Conservation (phyloP, 257 asterid species). For the Cordia subcordata region DNA sequence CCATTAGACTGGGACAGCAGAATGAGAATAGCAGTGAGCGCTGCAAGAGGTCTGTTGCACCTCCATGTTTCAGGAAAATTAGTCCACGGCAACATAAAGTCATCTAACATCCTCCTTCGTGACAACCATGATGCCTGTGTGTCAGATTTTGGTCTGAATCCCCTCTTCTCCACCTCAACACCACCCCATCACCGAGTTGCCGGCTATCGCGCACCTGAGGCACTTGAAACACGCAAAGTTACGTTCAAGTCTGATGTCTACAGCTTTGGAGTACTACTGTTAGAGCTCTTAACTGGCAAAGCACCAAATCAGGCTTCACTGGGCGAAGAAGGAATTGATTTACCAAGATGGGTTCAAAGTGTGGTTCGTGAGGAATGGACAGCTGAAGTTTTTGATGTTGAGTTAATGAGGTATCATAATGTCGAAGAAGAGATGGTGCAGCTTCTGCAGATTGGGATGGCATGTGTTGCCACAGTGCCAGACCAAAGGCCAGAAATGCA, state of each 20-base stretch:
- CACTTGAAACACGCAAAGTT: constrained; percentile 1
- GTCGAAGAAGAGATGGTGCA: constrained; percentile 18
- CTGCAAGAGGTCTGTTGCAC: constrained; percentile 8
- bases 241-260: constrained; percentile 9
- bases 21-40: background rate
- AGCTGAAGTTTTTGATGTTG: constrained; percentile 9
- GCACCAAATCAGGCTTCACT: constrained; percentile 9
- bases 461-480: constrained; percentile 8
- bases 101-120: constrained; percentile 10
- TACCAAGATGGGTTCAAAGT: constrained; percentile 10
- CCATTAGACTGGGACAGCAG: constrained; percentile 11
- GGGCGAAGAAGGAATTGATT: constrained; percentile 8
- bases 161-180: constrained; percentile 3
- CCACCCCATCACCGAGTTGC: constrained; percentile 5
- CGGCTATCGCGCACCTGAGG: constrained; percentile 11
- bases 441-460: constrained; percentile 10
- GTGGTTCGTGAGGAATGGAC: constrained; percentile 13
- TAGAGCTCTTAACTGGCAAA: constrained; percentile 11
- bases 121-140: constrained; percentile 6
- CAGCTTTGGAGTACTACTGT: constrained; percentile 13
- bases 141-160: constrained; percentile 12
- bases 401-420: constrained; percentile 13
- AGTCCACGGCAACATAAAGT: constrained; percentile 15
- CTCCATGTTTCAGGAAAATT: constrained; percentile 6
- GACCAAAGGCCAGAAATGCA: constrained; percentile 12